Evolutionary conservation across 1,139 yeast genomes (phyloP).

Genomic region (Lodderomyces jiufengensis): DNA sequence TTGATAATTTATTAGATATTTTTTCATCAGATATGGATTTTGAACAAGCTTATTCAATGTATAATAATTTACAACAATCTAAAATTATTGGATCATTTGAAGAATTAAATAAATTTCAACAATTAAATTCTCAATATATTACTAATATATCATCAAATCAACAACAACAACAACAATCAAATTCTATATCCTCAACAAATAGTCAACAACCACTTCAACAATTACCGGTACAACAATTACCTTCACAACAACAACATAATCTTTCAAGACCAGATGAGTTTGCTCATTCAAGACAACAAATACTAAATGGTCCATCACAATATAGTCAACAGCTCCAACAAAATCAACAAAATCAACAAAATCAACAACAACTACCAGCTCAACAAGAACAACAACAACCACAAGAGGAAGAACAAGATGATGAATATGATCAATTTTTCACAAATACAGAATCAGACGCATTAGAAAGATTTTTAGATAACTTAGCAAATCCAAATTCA

Average conservation of each 20-base stretch:
- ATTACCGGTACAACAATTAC: slow-evolving; percentile 4
- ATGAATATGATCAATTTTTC: slow-evolving; percentile 43
- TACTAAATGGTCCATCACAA: slow-evolving; percentile 9
- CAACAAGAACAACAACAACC: slow-evolving; percentile 11
- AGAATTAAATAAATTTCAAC: slow-evolving; percentile 38
- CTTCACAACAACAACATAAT: slow-evolving; percentile 4
- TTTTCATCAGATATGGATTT: slow-evolving; percentile 45
- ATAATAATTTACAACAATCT: slow-evolving; percentile 39
- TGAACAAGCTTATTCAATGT: slow-evolving; percentile 46
- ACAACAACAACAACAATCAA: slow-evolving; percentile 2
- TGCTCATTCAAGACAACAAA: slow-evolving; percentile 13
- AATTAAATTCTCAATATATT: slow-evolving; percentile 22
- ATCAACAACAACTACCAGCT: slow-evolving; percentile 4
- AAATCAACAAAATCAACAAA: slow-evolving; percentile 1
- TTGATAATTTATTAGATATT: slow-evolving; percentile 26
- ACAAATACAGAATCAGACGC: slow-evolving; percentile 45
- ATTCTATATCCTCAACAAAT: not conserved
- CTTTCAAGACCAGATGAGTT: slow-evolving; percentile 9
- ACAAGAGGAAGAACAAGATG: slow-evolving; percentile 18
- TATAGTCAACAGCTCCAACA: not conserved
- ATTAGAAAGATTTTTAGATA: slow-evolving; percentile 43
- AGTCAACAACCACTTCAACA: slow-evolving; percentile 5
- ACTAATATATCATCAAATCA: slow-evolving; percentile 11
- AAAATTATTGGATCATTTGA: slow-evolving; percentile 35
- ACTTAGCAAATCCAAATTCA: slow-evolving; percentile 32